A percentile compares a stretch with the other conserved stretches of the same genome.
Conservation (phyloP, 305 asterid species). For the Ilex paraguariensis region DNA sequence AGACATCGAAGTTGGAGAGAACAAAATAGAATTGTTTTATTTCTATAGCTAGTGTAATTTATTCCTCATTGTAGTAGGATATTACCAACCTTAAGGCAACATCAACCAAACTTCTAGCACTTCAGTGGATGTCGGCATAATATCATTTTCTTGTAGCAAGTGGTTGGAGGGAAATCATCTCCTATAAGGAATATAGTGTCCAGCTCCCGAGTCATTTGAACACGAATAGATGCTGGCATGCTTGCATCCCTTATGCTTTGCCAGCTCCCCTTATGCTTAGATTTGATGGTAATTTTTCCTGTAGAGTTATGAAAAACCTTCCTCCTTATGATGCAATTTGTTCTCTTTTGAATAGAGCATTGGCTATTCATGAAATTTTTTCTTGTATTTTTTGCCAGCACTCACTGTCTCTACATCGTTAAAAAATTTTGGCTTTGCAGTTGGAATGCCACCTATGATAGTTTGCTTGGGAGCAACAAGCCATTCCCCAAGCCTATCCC, state of each 20-base stretch:
- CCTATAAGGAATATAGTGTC: no score
- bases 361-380: neutral
- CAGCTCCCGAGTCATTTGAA: no score
- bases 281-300: neutral
- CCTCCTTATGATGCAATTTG: neutral
- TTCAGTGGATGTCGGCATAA: neutral
- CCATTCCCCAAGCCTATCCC: constrained; percentile 54
- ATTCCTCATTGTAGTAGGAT: no score
- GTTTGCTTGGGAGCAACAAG: constrained; percentile 49
- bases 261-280: neutral
- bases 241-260: no score
- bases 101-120: neutral
- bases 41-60: no score
- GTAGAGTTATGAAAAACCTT: neutral
- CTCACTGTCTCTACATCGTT: constrained; percentile 21
- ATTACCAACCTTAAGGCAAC: no score
- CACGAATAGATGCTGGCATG: no score
- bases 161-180: neutral
- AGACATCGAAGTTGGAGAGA: no score
- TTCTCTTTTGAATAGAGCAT: neutral
- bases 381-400: constrained; percentile 17
- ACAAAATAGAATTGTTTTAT: no score
- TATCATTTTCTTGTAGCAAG: neutral
- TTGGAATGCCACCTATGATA: constrained; percentile 49
- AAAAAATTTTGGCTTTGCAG: constrained; percentile 46